These are phyloP conservation scores for Boletus vermiculosoides DNA, from an alignment of 768 basidiomycete genomes.

Conservation along the genomic window DNA sequence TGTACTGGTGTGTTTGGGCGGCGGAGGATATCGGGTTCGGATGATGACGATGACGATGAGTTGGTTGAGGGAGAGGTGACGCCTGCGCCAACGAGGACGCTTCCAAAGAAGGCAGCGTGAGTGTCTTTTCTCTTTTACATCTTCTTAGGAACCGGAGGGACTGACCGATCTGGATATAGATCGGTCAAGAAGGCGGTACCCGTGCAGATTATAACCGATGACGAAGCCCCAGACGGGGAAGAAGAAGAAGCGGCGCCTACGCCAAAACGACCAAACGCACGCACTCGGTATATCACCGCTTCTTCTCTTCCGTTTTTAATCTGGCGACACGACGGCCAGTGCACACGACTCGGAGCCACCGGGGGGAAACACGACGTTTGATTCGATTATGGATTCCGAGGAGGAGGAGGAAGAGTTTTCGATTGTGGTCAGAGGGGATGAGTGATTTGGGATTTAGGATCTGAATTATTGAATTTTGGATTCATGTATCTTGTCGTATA, in stretches of 20 bases:
- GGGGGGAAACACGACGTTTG: conserved; percentile 25
- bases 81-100: conserved; percentile 42
- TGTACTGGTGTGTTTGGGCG: no score
- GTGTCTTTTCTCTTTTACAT: conserved; percentile 14
- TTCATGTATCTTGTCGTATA: no score
- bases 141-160: not conserved
- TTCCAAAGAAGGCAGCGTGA: conserved; percentile 62
- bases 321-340: conserved; percentile 1
- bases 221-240: conserved; percentile 40
- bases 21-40: no score
- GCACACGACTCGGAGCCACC: conserved; percentile 5
- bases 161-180: conserved; percentile 24
- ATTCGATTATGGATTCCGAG: conserved; percentile 56
- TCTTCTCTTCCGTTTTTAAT: not conserved
- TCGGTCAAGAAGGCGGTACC: conserved; percentile 38
- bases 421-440: not conserved
- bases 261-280: conserved; percentile 13
- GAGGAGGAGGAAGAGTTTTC: conserved; percentile 33
- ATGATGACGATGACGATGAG: no score
- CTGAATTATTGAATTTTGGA: no score
- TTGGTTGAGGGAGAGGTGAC: no score
- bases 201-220: conserved; percentile 29
- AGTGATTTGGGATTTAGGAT: not conserved
- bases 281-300: conserved; percentile 9
- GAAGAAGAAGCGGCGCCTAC: conserved; percentile 41